Base-by-base conservation (phyloP, 2,329 filamentous ascomycete genomes). In the Mycosphaerelloides madeirae region DNA sequence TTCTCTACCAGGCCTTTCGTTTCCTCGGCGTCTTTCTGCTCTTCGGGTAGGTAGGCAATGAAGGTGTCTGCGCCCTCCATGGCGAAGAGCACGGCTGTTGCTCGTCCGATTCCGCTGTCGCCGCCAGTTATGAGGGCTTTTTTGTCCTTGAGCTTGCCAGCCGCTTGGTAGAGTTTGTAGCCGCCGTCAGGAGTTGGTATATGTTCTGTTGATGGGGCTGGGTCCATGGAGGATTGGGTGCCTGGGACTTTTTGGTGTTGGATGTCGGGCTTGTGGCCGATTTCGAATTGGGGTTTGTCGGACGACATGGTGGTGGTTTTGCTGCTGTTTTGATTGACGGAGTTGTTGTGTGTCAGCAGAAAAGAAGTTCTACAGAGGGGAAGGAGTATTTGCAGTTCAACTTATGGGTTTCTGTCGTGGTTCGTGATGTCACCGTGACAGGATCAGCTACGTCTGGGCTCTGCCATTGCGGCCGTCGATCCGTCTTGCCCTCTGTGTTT, bases 111-210 rank as follows among this genome's bases (percentile, higher is more conserved):
- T 1, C 87, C 86, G 6, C 79, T 83, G 65, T 91, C 86, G 3
- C 87, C 87, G 13, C 86, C 86, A 0, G 87, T 91, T 58, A 93
- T 91, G 46, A 93, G 67, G 6, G 86, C 85, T 47, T 80, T 85
- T 66, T 84, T 86, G 50, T 81, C 85, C 57, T 79, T 67, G 6
- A 93, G 78, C 68, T 93, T 94, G 38, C 80, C 81, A 1, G 86
- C 84, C 3, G 84, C 78, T 61, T 82, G 81, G 70, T 93, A 91
- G 37, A 76, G 76, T 57, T 85, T 78, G 55, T 79, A 81, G 11
- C 80, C 79, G 29, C 83, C 83, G 46, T 84, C 78, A 14, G 78
- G 75, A 4, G 79, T 82, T 0, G 86, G 86, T 2, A 90, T 66
- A 46, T 83, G 71, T 43, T 84, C 79, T 44, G 77, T 79, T 34